These are phyloP conservation scores for Biscutella laevigata DNA, from an alignment of 441 rosid genomes.

Conservation along the genomic window DNA sequence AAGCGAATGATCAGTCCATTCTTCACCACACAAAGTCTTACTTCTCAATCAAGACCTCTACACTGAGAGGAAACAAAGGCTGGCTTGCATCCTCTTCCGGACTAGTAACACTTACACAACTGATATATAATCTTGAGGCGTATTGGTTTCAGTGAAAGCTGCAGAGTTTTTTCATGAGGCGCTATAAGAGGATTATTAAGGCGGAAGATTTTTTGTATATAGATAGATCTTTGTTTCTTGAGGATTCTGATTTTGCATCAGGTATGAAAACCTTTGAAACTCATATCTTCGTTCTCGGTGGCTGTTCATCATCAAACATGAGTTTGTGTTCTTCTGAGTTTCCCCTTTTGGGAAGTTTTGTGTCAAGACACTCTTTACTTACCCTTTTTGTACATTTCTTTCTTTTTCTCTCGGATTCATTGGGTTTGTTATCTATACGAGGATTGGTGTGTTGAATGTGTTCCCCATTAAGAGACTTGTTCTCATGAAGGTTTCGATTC, in stretches of 20 bases:
- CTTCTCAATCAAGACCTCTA: slow-evolving; percentile 4
- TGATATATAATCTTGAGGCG: slow-evolving; percentile 17
- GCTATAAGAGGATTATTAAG: slow-evolving; percentile 11
- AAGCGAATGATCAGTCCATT: slow-evolving; percentile 31
- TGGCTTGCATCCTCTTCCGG: slow-evolving; percentile 14
- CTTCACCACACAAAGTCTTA: slow-evolving; percentile 9
- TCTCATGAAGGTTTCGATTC: slow-evolving; percentile 2
- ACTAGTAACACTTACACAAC: slow-evolving; percentile 14
- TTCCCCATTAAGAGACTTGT: slow-evolving; percentile 5
- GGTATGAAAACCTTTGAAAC: slow-evolving; percentile 14
- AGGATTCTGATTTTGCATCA: slow-evolving; percentile 15
- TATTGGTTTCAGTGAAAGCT: slow-evolving; percentile 14
- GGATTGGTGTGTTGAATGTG: slow-evolving; percentile 7
- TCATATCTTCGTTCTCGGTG: slow-evolving; percentile 8
- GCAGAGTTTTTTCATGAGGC: slow-evolving; percentile 15
- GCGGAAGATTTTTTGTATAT: slow-evolving; percentile 19
- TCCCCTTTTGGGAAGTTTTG: slow-evolving; percentile 28
- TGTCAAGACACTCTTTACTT: slow-evolving; percentile 10
- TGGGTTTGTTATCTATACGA: slow-evolving; percentile 4
- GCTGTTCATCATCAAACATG: slow-evolving; percentile 8
- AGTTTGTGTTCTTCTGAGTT: slow-evolving; percentile 20
- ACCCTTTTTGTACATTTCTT: slow-evolving; percentile 8
- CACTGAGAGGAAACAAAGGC: slow-evolving; percentile 14
- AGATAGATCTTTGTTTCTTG: slow-evolving; percentile 22
- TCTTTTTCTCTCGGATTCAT: not conserved